These are phyloP conservation scores for Hymenoscyphus linearis DNA, from an alignment of 2,329 filamentous ascomycete species.

Conservation along the genomic window DNA sequence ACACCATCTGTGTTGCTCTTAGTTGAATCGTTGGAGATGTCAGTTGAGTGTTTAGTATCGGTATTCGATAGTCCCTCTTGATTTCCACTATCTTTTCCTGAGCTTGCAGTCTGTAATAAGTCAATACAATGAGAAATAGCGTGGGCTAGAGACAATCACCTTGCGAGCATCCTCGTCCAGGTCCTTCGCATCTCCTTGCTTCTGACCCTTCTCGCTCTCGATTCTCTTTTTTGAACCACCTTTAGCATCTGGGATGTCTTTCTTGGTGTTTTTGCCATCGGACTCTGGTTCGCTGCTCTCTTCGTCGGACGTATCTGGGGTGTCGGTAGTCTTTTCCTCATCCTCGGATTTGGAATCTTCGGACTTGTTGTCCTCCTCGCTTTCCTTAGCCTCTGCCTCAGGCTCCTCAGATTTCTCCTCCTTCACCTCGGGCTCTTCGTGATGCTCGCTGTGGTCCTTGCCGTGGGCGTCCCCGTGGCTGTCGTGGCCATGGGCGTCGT, in stretches of 20 bases:
- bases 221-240: slow-evolving; percentile 35
- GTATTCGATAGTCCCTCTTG: slow-evolving; percentile 48
- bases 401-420: slow-evolving; percentile 25
- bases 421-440: slow-evolving; percentile 28
- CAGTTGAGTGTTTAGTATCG: slow-evolving; percentile 45
- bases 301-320: slow-evolving; percentile 31
- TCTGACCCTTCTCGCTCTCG: slow-evolving; percentile 32
- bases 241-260: slow-evolving; percentile 33
- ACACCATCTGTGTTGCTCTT: slow-evolving; percentile 54
- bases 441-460: slow-evolving; percentile 9
- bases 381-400: slow-evolving; percentile 24
- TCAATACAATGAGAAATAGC: slow-evolving; percentile 8
- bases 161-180: slow-evolving; percentile 11
- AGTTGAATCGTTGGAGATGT: slow-evolving; percentile 37
- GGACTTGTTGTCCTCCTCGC: slow-evolving; percentile 29
- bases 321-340: slow-evolving; percentile 27
- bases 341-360: slow-evolving; percentile 29
- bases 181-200: slow-evolving; percentile 20
- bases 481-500: slow-evolving; percentile 23
- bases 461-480: slow-evolving; percentile 21
- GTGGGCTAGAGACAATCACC: slow-evolving; percentile 11
- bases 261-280: slow-evolving; percentile 31
- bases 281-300: slow-evolving; percentile 17
- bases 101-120: slow-evolving; percentile 21
- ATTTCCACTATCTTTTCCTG: slow-evolving; percentile 43